These are phyloP conservation scores for Lipomyces sp. DNA, from an alignment of 805 yeast species.

Conservation along the genomic window DNA sequence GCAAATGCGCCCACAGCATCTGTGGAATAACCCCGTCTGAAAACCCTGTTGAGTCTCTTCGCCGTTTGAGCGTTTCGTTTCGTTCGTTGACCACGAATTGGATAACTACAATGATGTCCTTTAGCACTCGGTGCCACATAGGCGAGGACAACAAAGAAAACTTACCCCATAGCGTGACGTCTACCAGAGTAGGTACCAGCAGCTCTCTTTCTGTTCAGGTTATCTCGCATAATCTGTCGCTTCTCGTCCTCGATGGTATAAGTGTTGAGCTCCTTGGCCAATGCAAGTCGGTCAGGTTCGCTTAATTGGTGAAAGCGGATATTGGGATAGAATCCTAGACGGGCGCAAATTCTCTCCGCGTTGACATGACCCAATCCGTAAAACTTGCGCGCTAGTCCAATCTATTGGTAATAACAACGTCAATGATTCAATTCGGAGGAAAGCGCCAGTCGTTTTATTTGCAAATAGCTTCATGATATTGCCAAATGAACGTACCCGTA, in stretches of 20 bases:
- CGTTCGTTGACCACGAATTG: constrained; percentile 89
- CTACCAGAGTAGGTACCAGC: constrained; percentile 88
- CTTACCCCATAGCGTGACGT: constrained; percentile 77
- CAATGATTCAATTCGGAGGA: not conserved
- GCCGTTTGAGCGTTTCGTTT: constrained; percentile 92
- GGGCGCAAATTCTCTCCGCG: constrained; percentile 79
- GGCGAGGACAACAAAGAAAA: constrained; percentile 2
- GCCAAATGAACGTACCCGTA: constrained; percentile 22
- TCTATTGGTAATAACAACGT: constrained; percentile 36
- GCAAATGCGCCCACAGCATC: not conserved
- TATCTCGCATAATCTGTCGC: constrained; percentile 68
- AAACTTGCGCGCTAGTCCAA: constrained; percentile 78
- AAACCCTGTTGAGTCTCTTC: constrained; percentile 75
- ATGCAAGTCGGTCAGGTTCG: constrained; percentile 82
- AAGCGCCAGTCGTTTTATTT: not conserved
- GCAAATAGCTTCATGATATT: not conserved
- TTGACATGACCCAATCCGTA: constrained; percentile 83
- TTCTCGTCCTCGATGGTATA: constrained; percentile 82
- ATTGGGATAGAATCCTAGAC: constrained; percentile 85
- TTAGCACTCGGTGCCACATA: constrained; percentile 22
- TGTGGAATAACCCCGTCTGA: constrained; percentile 40
- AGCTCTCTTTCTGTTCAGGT: constrained; percentile 75
- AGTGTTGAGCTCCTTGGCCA: constrained; percentile 84
- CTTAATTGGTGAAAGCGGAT: constrained; percentile 93
- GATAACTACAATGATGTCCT: constrained; percentile 42